Conservation (phyloP, 345 rosid species). For the Populus davidiana region DNA sequence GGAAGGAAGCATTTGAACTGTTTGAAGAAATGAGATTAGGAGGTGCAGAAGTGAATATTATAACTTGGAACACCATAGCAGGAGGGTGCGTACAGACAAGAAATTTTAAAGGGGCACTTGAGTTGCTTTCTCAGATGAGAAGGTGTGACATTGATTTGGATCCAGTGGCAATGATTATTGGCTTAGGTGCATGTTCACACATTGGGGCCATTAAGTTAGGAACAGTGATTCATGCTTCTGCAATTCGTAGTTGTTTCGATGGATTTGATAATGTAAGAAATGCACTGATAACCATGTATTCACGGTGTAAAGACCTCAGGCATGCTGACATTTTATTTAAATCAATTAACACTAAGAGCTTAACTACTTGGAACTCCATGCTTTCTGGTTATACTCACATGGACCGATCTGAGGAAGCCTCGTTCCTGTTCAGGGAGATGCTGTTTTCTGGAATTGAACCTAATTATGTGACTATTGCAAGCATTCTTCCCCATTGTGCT, state of each 20-base stretch:
- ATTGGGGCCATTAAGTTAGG: conserved; percentile 50
- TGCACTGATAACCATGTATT: conserved; percentile 72
- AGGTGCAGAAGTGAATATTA: conserved; percentile 43
- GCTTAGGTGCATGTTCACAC: conserved; percentile 70
- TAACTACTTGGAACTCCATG: conserved; percentile 76
- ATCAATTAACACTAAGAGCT: conserved; percentile 36
- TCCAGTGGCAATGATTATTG: conserved; percentile 51
- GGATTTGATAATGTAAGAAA: conserved; percentile 49
- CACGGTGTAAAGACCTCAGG: conserved; percentile 54
- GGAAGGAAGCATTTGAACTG: conserved; percentile 60
- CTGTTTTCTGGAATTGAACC: conserved; percentile 55
- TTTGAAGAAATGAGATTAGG: conserved; percentile 50
- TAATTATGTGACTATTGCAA: conserved; percentile 65
- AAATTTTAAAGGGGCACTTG: conserved; percentile 47
- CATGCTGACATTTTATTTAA: conserved; percentile 46
- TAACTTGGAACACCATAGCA: conserved; percentile 67
- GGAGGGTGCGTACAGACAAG: conserved; percentile 54
- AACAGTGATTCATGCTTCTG: conserved; percentile 59
- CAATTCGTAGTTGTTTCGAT: conserved; percentile 40
- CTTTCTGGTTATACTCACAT: conserved; percentile 56
- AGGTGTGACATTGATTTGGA: conserved; percentile 39
- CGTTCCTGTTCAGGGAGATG: conserved; percentile 58
- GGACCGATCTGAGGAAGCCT: conserved; percentile 63
- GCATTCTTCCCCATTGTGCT: conserved; percentile 78
- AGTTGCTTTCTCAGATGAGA: conserved; percentile 54